A percentile compares a stretch with the other conserved stretches of the same genome.
These are phyloP conservation scores for Trypethelium eluteriae DNA, from an alignment of 495 filamentous ascomycete species.

Conservation along the genomic window DNA sequence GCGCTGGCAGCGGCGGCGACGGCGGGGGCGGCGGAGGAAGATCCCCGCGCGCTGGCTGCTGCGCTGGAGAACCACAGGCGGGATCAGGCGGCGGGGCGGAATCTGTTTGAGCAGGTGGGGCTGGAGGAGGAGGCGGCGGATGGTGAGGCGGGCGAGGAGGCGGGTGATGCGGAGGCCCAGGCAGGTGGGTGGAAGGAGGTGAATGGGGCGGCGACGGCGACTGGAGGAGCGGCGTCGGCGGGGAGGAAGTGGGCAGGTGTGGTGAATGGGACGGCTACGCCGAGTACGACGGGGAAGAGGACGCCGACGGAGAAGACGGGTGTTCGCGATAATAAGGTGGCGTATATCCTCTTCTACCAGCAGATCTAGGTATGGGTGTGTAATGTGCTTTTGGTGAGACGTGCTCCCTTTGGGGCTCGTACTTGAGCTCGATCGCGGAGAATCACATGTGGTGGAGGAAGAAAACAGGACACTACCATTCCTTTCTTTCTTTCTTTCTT, in stretches of 20 bases:
- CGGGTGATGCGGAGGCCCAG: slow-evolving; percentile 42
- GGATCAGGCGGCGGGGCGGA: slow-evolving; percentile 43
- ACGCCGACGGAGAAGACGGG: slow-evolving; percentile 58
- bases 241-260: slow-evolving; percentile 61
- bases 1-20: slow-evolving; percentile 62
- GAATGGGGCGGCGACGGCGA: slow-evolving; percentile 47
- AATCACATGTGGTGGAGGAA: neutral
- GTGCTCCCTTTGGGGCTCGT: too few relatives aligned
- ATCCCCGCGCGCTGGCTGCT: slow-evolving; percentile 59
- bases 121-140: slow-evolving; percentile 50
- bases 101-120: slow-evolving; percentile 66
- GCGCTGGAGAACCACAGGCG: slow-evolving; percentile 59
- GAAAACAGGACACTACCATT: neutral
- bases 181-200: slow-evolving; percentile 76
- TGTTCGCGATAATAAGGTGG: slow-evolving; percentile 87
- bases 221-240: slow-evolving; percentile 34
- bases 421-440: too few relatives aligned
- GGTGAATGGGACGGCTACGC: slow-evolving; percentile 45
- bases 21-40: slow-evolving; percentile 47
- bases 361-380: slow-evolving; percentile 40
- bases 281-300: slow-evolving; percentile 49
- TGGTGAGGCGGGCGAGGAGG: slow-evolving; percentile 33
- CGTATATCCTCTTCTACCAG: slow-evolving; percentile 94
- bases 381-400: too few relatives aligned
- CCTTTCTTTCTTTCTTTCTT: neutral